Evolutionary conservation across 2,329 filamentous ascomycete genomes (phyloP).

Genomic region (Hawksworthiomyces lignivorus): DNA sequence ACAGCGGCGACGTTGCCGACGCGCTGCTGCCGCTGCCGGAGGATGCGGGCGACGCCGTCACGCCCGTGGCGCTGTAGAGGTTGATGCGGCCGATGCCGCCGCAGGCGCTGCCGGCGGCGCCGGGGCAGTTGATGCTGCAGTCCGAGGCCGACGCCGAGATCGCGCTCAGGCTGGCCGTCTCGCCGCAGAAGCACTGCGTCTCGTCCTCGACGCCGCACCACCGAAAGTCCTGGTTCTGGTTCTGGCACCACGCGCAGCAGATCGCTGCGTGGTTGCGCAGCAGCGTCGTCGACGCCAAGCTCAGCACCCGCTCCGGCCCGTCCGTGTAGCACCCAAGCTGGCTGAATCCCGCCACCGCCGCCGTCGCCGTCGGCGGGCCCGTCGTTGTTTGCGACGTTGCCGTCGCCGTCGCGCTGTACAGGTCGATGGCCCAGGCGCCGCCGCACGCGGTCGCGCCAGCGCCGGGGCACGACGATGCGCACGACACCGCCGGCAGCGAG

Average conservation of each 20-base stretch:
- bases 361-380: background rate
- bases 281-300: background rate
- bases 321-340: background rate
- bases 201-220: background rate
- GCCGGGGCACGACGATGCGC: background rate
- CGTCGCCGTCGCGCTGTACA: background rate
- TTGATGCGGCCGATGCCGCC: background rate
- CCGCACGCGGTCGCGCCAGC: background rate
- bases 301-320: background rate
- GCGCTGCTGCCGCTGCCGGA: background rate
- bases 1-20: background rate
- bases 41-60: background rate
- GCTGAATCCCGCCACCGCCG: background rate
- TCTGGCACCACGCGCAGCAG: background rate
- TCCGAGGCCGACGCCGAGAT: background rate
- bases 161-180: background rate
- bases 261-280: background rate
- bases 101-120: background rate
- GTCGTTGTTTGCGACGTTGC: too few species aligned
- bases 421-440: background rate
- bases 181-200: slow-evolving; percentile 29
- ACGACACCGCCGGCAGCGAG: background rate
- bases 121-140: background rate
- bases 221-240: background rate
- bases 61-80: background rate